Evolutionary conservation across 2,329 filamentous ascomycete species (phyloP), one percentile per base, ranked within the genome.

Genomic region (Alternaria brassicae): DNA sequence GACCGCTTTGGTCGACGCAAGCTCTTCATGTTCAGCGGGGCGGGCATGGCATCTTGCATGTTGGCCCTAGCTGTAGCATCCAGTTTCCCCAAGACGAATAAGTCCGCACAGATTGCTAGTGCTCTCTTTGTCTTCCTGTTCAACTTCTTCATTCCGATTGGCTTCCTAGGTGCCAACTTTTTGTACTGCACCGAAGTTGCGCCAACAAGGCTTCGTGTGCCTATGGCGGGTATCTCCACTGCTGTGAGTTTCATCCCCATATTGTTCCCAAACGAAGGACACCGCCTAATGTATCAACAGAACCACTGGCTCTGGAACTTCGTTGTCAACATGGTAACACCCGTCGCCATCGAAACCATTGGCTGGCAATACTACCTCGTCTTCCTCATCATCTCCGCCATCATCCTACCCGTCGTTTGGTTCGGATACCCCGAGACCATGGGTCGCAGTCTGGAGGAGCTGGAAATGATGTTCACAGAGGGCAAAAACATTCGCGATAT

Each of bases 1-100:
- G 89, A 91, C 68, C 83, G 86, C 0, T 90, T 91, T 57, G 89
- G 89, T 7, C 84, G 89, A 13, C 83, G 89, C 30, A 79, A 77
- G 51, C 77, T 85, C 21, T 85, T 86, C 78, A 84, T 86, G 56
- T 73, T 85, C 67, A 81, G 79, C 40, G 84, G 82, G 12, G 64
- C 69, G 0, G 84, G 84, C 37, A 87, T 87, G 85, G 78, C 81
- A 3, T 65, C 75, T 19, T 87, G 84, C 72, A 87, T 87, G 85
- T 63, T 83, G 5, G 79, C 81, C 3, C 77, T 88, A 9, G 83
- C 84, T 3, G 78, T 86, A 32, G 79, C 82, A 5, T 85, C 83
- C 3, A 84, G 80, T 19, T 83, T 81, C 67, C 78, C 81, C 12
- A 76, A 72, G 30, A 71, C 73, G 13, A 83, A 84, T 72, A 77